A percentile compares a stretch with the other conserved stretches of the same genome.
These are phyloP conservation scores for Schwanniomyces etchellsii DNA, from an alignment of 1,139 yeast genomes.

Conservation along the genomic window DNA sequence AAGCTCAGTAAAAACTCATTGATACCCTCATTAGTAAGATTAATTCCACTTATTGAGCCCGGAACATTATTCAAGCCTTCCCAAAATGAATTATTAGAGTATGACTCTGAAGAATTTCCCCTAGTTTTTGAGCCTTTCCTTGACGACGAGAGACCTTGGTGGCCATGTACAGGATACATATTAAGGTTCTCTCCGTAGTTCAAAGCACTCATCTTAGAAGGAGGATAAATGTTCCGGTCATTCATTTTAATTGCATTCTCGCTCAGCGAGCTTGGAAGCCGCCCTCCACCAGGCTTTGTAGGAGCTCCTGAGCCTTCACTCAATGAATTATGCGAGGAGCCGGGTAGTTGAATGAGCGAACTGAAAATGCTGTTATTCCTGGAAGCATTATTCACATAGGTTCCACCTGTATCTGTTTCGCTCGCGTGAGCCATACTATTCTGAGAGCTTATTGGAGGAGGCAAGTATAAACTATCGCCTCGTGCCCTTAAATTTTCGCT, in stretches of 20 bases:
- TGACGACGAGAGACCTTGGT: too few relatives aligned
- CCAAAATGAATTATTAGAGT: conserved; percentile 19
- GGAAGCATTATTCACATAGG: conserved; percentile 3
- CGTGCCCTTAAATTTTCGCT: conserved; percentile 15
- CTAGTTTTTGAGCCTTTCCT: conserved; percentile 11
- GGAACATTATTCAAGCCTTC: conserved; percentile 17
- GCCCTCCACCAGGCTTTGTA: background rate
- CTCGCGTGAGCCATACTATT: conserved; percentile 10
- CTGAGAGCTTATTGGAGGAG: conserved; percentile 18
- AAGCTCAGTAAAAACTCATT: conserved; percentile 34
- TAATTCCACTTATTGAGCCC: conserved; percentile 25
- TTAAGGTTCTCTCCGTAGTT: background rate
- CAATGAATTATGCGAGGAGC: conserved; percentile 28
- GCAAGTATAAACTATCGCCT: conserved; percentile 27
- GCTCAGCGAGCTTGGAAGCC: background rate
- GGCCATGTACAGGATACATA: too few relatives aligned
- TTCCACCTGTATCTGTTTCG: background rate
- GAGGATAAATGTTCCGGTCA: background rate
- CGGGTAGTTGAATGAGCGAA: conserved; percentile 36
- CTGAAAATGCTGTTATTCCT: conserved; percentile 41
- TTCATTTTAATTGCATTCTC: background rate
- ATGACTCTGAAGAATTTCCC: conserved; percentile 23
- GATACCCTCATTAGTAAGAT: conserved; percentile 21
- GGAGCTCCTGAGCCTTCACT: conserved; percentile 19
- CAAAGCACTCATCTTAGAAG: background rate